Conservation (phyloP, 306 rosid genomes). For the Cicer pinnatifidum region DNA sequence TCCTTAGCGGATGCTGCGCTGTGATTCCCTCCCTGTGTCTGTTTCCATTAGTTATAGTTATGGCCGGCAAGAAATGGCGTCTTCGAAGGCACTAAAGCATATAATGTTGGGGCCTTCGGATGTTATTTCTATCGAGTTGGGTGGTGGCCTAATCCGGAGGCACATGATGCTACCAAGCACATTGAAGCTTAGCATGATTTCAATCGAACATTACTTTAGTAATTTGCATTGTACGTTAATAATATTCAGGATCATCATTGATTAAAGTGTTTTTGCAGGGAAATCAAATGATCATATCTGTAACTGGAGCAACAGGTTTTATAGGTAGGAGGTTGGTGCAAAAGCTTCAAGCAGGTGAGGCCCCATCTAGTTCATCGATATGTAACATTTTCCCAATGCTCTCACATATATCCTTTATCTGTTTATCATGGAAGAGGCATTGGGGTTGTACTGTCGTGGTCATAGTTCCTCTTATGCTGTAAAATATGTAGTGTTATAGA, state of each 20-base stretch:
- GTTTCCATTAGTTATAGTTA: too few relatives aligned
- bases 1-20: too few relatives aligned
- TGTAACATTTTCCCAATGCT: conserved; percentile 30
- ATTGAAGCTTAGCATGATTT: not conserved
- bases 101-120: too few relatives aligned
- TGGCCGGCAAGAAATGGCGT: too few relatives aligned
- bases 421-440: conserved; percentile 10
- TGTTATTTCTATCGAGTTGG: too few relatives aligned
- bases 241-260: conserved; percentile 47
- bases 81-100: too few relatives aligned
- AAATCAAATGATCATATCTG: conserved; percentile 70
- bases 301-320: conserved; percentile 98
- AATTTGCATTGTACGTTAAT: conserved; percentile 14
- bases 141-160: too few relatives aligned
- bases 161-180: not conserved
- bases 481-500: conserved; percentile 17
- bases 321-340: conserved; percentile 91
- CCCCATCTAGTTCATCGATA: conserved; percentile 6
- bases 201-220: not conserved
- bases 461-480: conserved; percentile 8
- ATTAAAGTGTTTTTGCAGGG: conserved; percentile 55
- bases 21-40: too few relatives aligned
- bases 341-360: conserved; percentile 80
- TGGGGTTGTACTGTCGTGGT: conserved; percentile 1
- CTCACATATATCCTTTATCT: not conserved